phyloP scores from a whole-genome alignment of 176 grass and related monocot genomes.

The Lolium perenne region DNA sequence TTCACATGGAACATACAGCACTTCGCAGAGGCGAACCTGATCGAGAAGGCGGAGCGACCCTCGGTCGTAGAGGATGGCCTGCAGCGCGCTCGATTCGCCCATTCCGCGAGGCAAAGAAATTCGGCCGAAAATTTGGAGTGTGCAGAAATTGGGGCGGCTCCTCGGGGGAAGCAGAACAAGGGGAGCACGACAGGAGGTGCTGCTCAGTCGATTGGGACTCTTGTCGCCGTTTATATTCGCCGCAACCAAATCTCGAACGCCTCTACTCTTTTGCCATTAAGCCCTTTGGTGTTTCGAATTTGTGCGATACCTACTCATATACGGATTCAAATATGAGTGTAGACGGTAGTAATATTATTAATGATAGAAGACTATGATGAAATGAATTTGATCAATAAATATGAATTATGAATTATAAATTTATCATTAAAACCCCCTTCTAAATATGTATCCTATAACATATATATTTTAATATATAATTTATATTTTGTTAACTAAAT shows the following conservation, averaged over 20 bases:
- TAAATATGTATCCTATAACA: too few species aligned
- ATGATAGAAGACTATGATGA: too few species aligned
- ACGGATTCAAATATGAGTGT: too few species aligned
- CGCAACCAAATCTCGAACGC: background rate
- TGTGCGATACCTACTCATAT: background rate
- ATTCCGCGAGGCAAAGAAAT: background rate
- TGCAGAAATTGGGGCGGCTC: background rate
- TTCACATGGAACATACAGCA: too few species aligned
- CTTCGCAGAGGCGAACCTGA: slow-evolving; percentile 44
- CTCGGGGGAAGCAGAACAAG: background rate
- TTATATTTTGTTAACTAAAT: too few species aligned
- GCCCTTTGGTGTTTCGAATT: background rate
- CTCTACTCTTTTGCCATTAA: background rate
- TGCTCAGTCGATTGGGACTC: background rate
- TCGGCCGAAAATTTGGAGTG: background rate
- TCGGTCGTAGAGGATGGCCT: slow-evolving; percentile 70
- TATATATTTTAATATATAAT: too few species aligned
- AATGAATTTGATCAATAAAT: too few species aligned
- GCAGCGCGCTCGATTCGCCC: slow-evolving; percentile 54
- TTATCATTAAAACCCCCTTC: too few species aligned
- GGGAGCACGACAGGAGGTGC: background rate
- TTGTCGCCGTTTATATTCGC: background rate
- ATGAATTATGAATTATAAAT: too few species aligned
- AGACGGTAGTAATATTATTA: too few species aligned
- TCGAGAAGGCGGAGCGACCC: slow-evolving; percentile 90